A percentile compares a stretch with the other conserved stretches of the same genome.
Evolutionary conservation across 306 rosid species (phyloP).

Genomic region (Phaseolus lunatus): DNA sequence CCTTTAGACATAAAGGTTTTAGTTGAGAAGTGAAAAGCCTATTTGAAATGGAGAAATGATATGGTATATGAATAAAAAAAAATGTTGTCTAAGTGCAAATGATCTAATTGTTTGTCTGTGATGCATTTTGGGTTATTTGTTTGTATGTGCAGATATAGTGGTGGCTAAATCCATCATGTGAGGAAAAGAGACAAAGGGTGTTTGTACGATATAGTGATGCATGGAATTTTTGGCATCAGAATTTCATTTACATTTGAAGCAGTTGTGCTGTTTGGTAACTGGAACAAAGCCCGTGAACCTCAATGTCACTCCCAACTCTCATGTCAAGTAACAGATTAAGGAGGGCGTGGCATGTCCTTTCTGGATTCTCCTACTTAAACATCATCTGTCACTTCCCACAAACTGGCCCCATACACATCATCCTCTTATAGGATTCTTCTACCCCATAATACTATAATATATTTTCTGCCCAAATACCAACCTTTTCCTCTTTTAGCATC

Average conservation of each 20-base stretch:
- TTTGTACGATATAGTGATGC: slow-evolving; percentile 49
- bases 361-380: slow-evolving; percentile 47
- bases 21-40: no score
- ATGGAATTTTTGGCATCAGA: slow-evolving; percentile 42
- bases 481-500: no score
- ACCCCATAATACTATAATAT: slow-evolving; percentile 4
- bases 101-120: slow-evolving; percentile 41
- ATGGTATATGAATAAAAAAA: no score
- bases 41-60: no score
- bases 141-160: slow-evolving; percentile 48
- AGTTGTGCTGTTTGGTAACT: slow-evolving; percentile 48
- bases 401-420: slow-evolving; percentile 8
- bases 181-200: slow-evolving; percentile 73
- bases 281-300: slow-evolving; percentile 72
- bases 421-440: slow-evolving; percentile 32
- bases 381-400: slow-evolving; percentile 38
- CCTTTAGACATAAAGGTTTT: no score
- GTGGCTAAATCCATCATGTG: slow-evolving; percentile 69
- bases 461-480: no score
- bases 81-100: slow-evolving; percentile 25
- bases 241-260: slow-evolving; percentile 28
- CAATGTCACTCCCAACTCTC: slow-evolving; percentile 56
- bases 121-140: slow-evolving; percentile 53
- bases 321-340: slow-evolving; percentile 49
- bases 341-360: slow-evolving; percentile 42